These are phyloP conservation scores for Dactylellina haptotyla DNA, from an alignment of 2,329 filamentous ascomycete species.

Conservation along the genomic window DNA sequence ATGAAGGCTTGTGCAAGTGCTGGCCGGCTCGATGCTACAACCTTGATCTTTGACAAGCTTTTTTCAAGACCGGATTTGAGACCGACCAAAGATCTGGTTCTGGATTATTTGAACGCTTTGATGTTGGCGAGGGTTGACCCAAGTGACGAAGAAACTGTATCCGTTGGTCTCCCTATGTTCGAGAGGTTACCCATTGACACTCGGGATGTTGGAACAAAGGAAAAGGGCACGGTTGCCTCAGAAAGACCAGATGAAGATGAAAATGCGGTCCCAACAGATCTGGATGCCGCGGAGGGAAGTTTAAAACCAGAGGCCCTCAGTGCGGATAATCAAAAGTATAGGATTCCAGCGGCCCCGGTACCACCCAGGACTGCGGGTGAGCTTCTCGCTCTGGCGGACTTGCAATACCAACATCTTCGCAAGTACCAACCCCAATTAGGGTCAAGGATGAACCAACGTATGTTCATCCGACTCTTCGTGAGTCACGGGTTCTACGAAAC, in stretches of 20 bases:
- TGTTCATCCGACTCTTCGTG: conserved; percentile 22
- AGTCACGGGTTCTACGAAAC: conserved; percentile 26
- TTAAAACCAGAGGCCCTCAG: not conserved
- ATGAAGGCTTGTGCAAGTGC: conserved; percentile 19
- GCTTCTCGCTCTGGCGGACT: conserved; percentile 15
- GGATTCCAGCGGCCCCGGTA: conserved; percentile 16
- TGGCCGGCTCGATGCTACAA: conserved; percentile 7
- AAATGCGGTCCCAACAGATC: not conserved
- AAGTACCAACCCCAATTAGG: conserved; percentile 9
- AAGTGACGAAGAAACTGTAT: conserved; percentile 2
- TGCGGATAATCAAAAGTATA: conserved; percentile 8
- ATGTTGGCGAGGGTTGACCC: conserved; percentile 13
- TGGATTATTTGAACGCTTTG: conserved; percentile 15
- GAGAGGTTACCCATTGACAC: conserved; percentile 16
- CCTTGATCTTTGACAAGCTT: conserved; percentile 8
- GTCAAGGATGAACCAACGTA: conserved; percentile 9
- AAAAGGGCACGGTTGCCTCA: not conserved
- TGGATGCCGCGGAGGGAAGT: not conserved
- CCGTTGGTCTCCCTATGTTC: conserved; percentile 20
- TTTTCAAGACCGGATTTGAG: conserved; percentile 6
- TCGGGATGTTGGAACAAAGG: not conserved
- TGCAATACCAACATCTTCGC: conserved; percentile 34
- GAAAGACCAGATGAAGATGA: not conserved
- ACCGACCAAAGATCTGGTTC: conserved; percentile 4
- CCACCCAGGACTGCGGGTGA: conserved; percentile 11